Evolutionary conservation across 257 asterid species (phyloP).

Genomic region (Capsicum pubescens): DNA sequence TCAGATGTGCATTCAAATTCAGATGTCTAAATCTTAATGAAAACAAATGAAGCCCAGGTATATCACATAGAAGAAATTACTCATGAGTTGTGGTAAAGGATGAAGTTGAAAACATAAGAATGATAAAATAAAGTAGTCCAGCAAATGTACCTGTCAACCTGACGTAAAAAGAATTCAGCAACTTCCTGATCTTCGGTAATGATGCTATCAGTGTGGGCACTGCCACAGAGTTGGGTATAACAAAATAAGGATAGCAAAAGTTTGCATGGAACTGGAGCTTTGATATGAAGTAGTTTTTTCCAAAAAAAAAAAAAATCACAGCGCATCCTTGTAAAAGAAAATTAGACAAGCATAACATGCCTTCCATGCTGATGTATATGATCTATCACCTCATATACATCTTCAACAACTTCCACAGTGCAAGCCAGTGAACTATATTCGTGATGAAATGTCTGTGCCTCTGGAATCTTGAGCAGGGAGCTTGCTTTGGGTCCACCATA

Average conservation of each 20-base stretch:
- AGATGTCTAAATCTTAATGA: no score
- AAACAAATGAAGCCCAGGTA: neutral
- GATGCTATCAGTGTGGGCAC: slow-evolving; percentile 91
- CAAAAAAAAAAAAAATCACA: neutral
- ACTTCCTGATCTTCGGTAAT: slow-evolving; percentile 73
- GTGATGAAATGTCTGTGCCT: slow-evolving; percentile 79
- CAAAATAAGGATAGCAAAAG: slow-evolving; percentile 21
- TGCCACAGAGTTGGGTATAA: slow-evolving; percentile 41
- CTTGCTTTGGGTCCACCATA: slow-evolving; percentile 88
- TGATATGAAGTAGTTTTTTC: neutral
- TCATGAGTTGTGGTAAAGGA: neutral
- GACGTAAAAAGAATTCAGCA: slow-evolving; percentile 72
- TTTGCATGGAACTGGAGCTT: slow-evolving; percentile 11
- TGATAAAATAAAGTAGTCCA: neutral
- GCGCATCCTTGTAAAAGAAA: neutral
- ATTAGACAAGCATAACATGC: slow-evolving; percentile 46
- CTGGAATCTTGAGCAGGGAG: slow-evolving; percentile 69
- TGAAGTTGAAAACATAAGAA: neutral
- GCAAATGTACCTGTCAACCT: slow-evolving; percentile 61
- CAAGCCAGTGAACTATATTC: slow-evolving; percentile 95
- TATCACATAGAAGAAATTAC: slow-evolving; percentile 16
- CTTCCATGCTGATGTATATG: slow-evolving; percentile 91
- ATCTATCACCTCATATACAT: slow-evolving; percentile 88
- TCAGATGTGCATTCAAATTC: no score
- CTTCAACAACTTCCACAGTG: slow-evolving; percentile 91